Percentiles rank a stretch among this genome's conserved stretches.
These are phyloP conservation scores for Lathyrus oleraceus DNA, from an alignment of 306 rosid species.

Conservation along the genomic window DNA sequence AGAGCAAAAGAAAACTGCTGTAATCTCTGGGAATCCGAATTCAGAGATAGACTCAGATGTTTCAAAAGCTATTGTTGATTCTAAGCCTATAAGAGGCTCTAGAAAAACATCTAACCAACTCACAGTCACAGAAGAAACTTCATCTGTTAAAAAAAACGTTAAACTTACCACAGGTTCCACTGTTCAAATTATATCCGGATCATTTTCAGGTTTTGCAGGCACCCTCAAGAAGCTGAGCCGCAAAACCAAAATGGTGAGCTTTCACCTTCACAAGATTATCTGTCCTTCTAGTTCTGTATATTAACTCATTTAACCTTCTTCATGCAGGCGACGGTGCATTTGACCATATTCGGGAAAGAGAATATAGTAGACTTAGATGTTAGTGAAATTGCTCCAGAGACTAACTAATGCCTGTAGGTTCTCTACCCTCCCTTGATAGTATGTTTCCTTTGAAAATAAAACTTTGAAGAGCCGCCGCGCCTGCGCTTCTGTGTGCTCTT, in stretches of 20 bases:
- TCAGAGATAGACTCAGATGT: slow-evolving; percentile 38
- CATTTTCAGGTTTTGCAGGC: slow-evolving; percentile 75
- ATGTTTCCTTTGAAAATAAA: slow-evolving; percentile 30
- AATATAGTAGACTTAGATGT: slow-evolving; percentile 67
- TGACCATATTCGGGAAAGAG: slow-evolving; percentile 85
- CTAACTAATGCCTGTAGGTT: slow-evolving; percentile 36
- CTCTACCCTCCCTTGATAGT: slow-evolving; percentile 38
- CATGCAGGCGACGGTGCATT: slow-evolving; percentile 87
- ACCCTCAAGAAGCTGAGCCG: slow-evolving; percentile 79
- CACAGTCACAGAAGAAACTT: slow-evolving; percentile 14
- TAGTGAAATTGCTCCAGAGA: slow-evolving; percentile 58
- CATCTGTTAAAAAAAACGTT: slow-evolving; percentile 37
- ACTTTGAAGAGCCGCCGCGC: slow-evolving; percentile 6
- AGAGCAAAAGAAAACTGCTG: slow-evolving; percentile 47
- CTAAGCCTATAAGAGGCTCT: slow-evolving; percentile 50
- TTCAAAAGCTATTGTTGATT: slow-evolving; percentile 40
- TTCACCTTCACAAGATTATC: slow-evolving; percentile 11
- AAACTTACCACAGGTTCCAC: slow-evolving; percentile 63
- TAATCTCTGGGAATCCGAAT: slow-evolving; percentile 32
- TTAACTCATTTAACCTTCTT: slow-evolving; percentile 34
- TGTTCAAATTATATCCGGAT: slow-evolving; percentile 66
- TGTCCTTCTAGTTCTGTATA: not conserved
- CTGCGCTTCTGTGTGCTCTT: not conserved
- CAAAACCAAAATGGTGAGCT: slow-evolving; percentile 65
- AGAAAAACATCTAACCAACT: slow-evolving; percentile 46